These are phyloP conservation scores for Saitozyma sp. DNA, from an alignment of 768 basidiomycete species.

Conservation along the genomic window DNA sequence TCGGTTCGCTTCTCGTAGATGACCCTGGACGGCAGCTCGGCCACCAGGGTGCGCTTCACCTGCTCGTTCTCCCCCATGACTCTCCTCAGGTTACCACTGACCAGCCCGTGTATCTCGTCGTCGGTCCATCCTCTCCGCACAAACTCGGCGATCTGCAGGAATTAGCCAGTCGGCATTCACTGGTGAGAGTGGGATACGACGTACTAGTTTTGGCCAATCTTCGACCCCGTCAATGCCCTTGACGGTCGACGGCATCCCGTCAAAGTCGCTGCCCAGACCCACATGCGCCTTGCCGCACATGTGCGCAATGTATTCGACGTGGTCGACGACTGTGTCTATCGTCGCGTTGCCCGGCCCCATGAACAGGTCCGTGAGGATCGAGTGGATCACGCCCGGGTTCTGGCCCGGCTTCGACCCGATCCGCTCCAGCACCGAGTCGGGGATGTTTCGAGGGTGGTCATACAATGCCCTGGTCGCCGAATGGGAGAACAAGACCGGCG, in stretches of 20 bases:
- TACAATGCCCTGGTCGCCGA: slow-evolving; percentile 17
- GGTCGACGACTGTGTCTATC: slow-evolving; percentile 22
- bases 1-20: slow-evolving; percentile 27
- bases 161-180: background rate
- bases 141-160: slow-evolving; percentile 22
- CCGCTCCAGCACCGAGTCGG: slow-evolving; percentile 21
- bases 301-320: slow-evolving; percentile 30
- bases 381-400: slow-evolving; percentile 24
- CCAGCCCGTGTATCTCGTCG: slow-evolving; percentile 20
- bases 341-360: slow-evolving; percentile 25
- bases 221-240: slow-evolving; percentile 19
- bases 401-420: slow-evolving; percentile 18
- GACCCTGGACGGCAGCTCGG: slow-evolving; percentile 8
- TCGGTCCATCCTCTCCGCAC: slow-evolving; percentile 31
- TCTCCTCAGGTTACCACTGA: slow-evolving; percentile 31
- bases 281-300: slow-evolving; percentile 23
- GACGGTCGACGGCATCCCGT: slow-evolving; percentile 24
- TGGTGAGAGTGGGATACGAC: background rate
- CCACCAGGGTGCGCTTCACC: slow-evolving; percentile 3
- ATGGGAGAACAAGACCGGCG: slow-evolving; percentile 31
- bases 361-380: slow-evolving; percentile 8
- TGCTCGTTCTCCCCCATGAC: slow-evolving; percentile 26
- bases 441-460: slow-evolving; percentile 37
- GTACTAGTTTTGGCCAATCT: slow-evolving; percentile 27
- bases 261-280: slow-evolving; percentile 28